Base-by-base conservation (phyloP, 768 basidiomycete species). In the Sistotremastrum suecicum region DNA sequence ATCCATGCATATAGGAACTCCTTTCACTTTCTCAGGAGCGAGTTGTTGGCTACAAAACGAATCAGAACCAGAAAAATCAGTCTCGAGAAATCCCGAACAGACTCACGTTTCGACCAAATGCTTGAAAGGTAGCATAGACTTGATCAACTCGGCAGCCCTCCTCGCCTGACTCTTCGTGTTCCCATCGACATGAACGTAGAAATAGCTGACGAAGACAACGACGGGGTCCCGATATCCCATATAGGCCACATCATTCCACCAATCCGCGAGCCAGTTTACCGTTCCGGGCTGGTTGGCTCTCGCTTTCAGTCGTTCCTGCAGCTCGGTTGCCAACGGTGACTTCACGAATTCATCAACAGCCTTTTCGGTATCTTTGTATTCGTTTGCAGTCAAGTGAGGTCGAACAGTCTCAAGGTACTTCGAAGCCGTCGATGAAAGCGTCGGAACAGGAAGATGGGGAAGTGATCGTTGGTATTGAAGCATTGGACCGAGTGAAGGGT, bases 231-330 rank as follows among this genome's bases (percentile, higher is more conserved):
- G 74, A 57, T 86, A 87, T 5, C 67, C 81, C 82, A 88, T 80
- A 59, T 85, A 87, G 11, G 92, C 92, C 4, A 62, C 75, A 34
- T 95, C 88, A 63, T 98, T 92, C 94, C 94, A 99, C 95, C 95
- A 99, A 43, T 94, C 89, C 41, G 75, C 73, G n/a, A 99, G 70
- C 95, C 95, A 99, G 66, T 73, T 91, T 54, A 66, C 68, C 44
- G 65, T 61, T 11, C 62, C 61, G 1, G 75, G 72, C 29, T 76
- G 69, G 0, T 69, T 68, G 0, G 90, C 89, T 2, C 91, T 75
- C 20, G 74, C 69, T 57, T 87, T 70, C 34, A 98, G 70, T 2
- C 95, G 71, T 34, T 66, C 61, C 64, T 98, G 94, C 8, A 98
- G 72, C 46, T 77, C 74, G 10, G 72, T 69, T 1, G 78, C 78